phyloP scores from a whole-genome alignment of 768 basidiomycete genomes.

The Phlegmacium glaucopus region DNA sequence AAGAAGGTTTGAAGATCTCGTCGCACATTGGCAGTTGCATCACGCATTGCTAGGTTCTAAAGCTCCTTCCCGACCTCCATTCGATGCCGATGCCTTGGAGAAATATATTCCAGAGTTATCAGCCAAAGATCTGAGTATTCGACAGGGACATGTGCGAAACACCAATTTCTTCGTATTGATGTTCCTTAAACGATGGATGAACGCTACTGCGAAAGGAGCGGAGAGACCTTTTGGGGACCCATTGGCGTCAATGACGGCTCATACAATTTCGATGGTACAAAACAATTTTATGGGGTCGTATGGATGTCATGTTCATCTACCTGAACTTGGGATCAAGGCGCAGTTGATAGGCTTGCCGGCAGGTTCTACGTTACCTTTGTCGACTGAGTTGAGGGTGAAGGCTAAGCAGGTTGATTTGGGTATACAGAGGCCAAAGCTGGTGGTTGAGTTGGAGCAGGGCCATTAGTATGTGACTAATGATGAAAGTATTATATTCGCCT shows the following conservation, averaged over 20 bases:
- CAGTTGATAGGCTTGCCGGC: slow-evolving; percentile 6
- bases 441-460: slow-evolving; percentile 8
- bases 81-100: slow-evolving; percentile 44
- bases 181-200: slow-evolving; percentile 37
- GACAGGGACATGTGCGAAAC: slow-evolving; percentile 20
- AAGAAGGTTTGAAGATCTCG: slow-evolving; percentile 77
- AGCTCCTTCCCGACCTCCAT: slow-evolving; percentile 33
- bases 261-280: slow-evolving; percentile 5
- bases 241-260: slow-evolving; percentile 21
- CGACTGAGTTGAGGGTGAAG: slow-evolving; percentile 19
- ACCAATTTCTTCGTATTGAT: slow-evolving; percentile 29
- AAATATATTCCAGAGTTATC: slow-evolving; percentile 35
- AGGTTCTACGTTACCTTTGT: slow-evolving; percentile 7
- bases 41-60: slow-evolving; percentile 50
- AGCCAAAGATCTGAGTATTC: slow-evolving; percentile 17
- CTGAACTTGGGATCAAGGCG: slow-evolving; percentile 18
- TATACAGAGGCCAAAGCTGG: slow-evolving; percentile 18
- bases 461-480: too few relatives aligned
- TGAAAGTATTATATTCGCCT: too few relatives aligned
- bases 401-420: slow-evolving; percentile 26
- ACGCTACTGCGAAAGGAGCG: slow-evolving; percentile 20
- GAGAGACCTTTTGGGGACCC: slow-evolving; percentile 15
- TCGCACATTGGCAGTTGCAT: slow-evolving; percentile 94
- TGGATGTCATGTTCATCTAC: slow-evolving; percentile 8
- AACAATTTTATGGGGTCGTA: neutral